Conservation (phyloP, 768 basidiomycete genomes). For the Amanita phalloides region DNA sequence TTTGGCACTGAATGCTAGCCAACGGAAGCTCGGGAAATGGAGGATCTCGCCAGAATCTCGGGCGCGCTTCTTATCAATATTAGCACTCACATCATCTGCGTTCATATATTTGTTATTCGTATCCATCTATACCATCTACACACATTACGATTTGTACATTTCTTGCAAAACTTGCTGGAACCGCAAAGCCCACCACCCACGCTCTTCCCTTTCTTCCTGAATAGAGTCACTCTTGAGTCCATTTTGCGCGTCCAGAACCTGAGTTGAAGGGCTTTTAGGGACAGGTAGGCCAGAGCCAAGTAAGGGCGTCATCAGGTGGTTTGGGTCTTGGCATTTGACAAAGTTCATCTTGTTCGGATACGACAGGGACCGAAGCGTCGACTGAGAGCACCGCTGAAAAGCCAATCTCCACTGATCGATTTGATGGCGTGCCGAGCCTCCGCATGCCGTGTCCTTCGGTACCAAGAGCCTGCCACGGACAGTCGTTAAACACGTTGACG, state of each 20-base stretch:
- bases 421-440: slow-evolving; percentile 3
- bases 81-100: slow-evolving; percentile 49
- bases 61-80: slow-evolving; percentile 79
- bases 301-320: slow-evolving; percentile 23
- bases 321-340: slow-evolving; percentile 19
- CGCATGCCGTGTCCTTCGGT: background rate
- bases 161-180: slow-evolving; percentile 47
- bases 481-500: slow-evolving; percentile 5
- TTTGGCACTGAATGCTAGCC: slow-evolving; percentile 78
- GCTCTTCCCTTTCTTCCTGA: slow-evolving; percentile 51
- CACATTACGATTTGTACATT: slow-evolving; percentile 5
- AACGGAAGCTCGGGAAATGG: slow-evolving; percentile 71
- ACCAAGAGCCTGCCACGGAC: background rate
- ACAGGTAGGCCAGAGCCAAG: slow-evolving; percentile 40
- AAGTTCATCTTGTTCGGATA: slow-evolving; percentile 11
- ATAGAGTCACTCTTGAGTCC: slow-evolving; percentile 8
- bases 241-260: slow-evolving; percentile 22
- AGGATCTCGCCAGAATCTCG: slow-evolving; percentile 56
- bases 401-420: slow-evolving; percentile 36
- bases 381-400: slow-evolving; percentile 39
- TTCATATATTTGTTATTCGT: too few relatives aligned
- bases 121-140: background rate
- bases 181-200: slow-evolving; percentile 64
- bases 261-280: slow-evolving; percentile 66
- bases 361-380: slow-evolving; percentile 28